A percentile compares a stretch with the other conserved stretches of the same genome.
Evolutionary conservation across 208 protist genomes (phyloP).

Genomic region (Leishmania guyanensis): DNA sequence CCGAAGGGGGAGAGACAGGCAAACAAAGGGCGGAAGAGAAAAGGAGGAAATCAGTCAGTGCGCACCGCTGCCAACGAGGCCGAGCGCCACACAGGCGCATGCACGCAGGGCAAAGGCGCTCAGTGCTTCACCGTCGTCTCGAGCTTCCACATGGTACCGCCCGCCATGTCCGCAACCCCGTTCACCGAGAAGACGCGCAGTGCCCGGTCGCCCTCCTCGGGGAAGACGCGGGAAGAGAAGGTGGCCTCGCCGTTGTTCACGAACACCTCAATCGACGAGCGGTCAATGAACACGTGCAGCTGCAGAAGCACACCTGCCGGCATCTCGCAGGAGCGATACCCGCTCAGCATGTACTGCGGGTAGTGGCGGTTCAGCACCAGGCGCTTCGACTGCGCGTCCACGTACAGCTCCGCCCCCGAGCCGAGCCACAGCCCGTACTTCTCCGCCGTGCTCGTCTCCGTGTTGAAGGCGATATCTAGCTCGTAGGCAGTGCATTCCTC

Average conservation of each 20-base stretch:
- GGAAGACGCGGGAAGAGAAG: constrained; percentile 57
- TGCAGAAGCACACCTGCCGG: constrained; percentile 33
- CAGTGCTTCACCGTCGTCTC: constrained; percentile 14
- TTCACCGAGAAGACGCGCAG: constrained; percentile 48
- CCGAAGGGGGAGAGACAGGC: neutral
- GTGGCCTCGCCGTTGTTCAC: constrained; percentile 45
- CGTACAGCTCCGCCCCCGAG: constrained; percentile 45
- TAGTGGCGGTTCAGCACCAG: constrained; percentile 65
- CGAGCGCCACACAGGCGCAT: neutral
- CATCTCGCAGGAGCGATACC: constrained; percentile 51
- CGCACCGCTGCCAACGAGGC: neutral
- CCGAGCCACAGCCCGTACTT: constrained; percentile 67
- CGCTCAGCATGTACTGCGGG: constrained; percentile 56
- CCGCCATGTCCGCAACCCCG: constrained; percentile 32
- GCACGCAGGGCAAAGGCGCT: neutral
- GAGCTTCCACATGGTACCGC: constrained; percentile 47
- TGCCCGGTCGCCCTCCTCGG: constrained; percentile 32
- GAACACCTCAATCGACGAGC: constrained; percentile 63
- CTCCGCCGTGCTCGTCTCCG: constrained; percentile 43
- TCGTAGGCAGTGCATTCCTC: constrained; percentile 45
- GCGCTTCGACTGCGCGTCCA: constrained; percentile 49
- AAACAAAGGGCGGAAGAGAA: no score
- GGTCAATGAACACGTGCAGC: constrained; percentile 58
- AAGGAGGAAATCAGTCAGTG: neutral
- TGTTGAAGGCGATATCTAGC: constrained; percentile 47